Conservation (phyloP, 352 stramenopile genomes). For the Plasmopara viticola region DNA sequence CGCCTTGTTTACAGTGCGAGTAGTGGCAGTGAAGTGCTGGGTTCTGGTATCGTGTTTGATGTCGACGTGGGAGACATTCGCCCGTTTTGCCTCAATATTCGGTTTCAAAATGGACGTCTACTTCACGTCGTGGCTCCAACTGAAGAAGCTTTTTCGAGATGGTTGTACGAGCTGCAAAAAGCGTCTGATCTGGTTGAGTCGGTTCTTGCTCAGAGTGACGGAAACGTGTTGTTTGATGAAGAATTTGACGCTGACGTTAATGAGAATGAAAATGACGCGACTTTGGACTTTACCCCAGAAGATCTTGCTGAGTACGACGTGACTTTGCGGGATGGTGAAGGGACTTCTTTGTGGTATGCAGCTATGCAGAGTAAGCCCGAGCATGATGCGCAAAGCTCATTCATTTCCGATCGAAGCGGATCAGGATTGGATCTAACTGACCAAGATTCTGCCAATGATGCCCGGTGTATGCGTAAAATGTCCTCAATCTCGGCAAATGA, state of each 20-base stretch:
- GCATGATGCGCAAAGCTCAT: constrained; percentile 19
- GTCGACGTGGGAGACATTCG: constrained; percentile 45
- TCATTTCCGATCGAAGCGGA: constrained; percentile 13
- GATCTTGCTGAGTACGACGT: constrained; percentile 28
- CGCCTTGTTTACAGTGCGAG: constrained; percentile 45
- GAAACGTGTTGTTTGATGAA: constrained; percentile 35
- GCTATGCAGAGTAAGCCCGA: constrained; percentile 44
- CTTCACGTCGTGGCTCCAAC: constrained; percentile 59
- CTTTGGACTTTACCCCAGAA: constrained; percentile 28
- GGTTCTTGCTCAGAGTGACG: constrained; percentile 42
- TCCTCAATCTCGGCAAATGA: constrained; percentile 15
- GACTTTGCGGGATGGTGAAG: constrained; percentile 22
- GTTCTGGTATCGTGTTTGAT: constrained; percentile 63
- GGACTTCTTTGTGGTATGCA: constrained; percentile 44
- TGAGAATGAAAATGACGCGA: constrained; percentile 23
- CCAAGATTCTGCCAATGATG: constrained; percentile 4
- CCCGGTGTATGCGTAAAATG: constrained; percentile 16
- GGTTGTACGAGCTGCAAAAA: constrained; percentile 41
- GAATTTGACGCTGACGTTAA: constrained; percentile 45
- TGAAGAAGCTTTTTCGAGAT: constrained; percentile 43
- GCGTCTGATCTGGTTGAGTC: constrained; percentile 63
- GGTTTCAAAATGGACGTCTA: constrained; percentile 67
- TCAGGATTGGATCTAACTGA: constrained; percentile 8
- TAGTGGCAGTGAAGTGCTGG: constrained; percentile 35
- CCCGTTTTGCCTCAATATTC: constrained; percentile 59